Conservation (phyloP, 768 basidiomycete species). For the Solioccasus polychromus region DNA sequence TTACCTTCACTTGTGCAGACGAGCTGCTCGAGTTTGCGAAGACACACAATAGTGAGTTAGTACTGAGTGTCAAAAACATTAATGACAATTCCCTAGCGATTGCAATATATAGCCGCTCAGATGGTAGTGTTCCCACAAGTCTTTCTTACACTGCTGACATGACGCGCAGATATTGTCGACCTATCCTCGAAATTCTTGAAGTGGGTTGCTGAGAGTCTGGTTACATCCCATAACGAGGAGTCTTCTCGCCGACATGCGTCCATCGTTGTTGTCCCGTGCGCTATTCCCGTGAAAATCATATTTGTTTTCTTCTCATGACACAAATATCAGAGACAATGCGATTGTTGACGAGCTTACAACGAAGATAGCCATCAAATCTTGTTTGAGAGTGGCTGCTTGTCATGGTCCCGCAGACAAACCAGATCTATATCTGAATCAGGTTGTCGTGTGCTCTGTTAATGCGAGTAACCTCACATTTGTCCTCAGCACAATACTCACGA, state of each 20-base stretch:
- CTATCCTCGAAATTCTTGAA: constrained; percentile 18
- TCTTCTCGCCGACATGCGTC: constrained; percentile 11
- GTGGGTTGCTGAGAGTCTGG: constrained; percentile 11
- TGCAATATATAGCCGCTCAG: constrained; percentile 12
- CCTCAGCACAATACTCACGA: constrained; percentile 3
- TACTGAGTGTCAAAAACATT: background rate
- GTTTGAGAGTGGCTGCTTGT: constrained; percentile 17
- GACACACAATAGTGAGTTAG: constrained; percentile 20
- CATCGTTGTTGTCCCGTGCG: constrained; percentile 21
- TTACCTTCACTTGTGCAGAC: constrained; percentile 7
- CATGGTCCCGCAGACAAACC: constrained; percentile 8
- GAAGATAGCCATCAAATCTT: constrained; percentile 15
- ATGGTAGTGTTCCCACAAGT: constrained; percentile 13
- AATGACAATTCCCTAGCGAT: constrained; percentile 17
- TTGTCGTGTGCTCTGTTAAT: constrained; percentile 40
- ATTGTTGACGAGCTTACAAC: constrained; percentile 12
- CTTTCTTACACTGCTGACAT: constrained; percentile 1
- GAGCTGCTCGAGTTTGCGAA: constrained; percentile 19
- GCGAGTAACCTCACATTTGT: constrained; percentile 29
- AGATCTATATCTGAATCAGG: constrained; percentile 27
- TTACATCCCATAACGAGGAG: background rate
- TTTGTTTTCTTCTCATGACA: constrained; percentile 1
- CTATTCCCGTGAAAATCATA: background rate
- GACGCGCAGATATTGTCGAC: constrained; percentile 14
- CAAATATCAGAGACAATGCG: constrained; percentile 9